phyloP scores from a whole-genome alignment of 306 rosid species.

The Begonia masoniana region DNA sequence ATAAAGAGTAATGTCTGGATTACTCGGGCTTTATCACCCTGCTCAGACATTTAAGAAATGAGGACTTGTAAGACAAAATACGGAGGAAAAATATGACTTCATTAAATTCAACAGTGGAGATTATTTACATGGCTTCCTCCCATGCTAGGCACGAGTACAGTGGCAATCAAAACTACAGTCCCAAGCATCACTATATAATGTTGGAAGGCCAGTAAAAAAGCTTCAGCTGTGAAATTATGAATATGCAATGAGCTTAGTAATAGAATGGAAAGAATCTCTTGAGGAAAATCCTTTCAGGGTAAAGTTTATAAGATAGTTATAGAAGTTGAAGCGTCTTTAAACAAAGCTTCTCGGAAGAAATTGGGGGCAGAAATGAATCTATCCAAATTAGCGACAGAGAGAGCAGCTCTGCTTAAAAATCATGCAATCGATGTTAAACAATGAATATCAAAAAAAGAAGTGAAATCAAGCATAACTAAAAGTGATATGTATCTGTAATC shows the following conservation, averaged over 20 bases:
- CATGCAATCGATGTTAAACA: too few relatives aligned
- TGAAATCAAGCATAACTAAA: too few relatives aligned
- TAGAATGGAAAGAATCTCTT: background rate
- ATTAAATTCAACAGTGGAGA: background rate
- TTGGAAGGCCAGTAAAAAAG: constrained; percentile 66
- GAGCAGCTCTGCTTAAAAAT: too few relatives aligned
- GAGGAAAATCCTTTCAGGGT: too few relatives aligned
- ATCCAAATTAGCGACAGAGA: too few relatives aligned
- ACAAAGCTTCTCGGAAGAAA: too few relatives aligned
- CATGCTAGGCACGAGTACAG: constrained; percentile 63
- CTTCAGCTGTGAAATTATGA: constrained; percentile 41
- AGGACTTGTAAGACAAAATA: too few relatives aligned
- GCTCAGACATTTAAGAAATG: constrained; percentile 6
- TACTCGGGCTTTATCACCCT: constrained; percentile 93
- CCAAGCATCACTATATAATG: constrained; percentile 98
- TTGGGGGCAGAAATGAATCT: too few relatives aligned
- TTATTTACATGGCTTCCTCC: constrained; percentile 78
- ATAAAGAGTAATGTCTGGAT: constrained; percentile 71
- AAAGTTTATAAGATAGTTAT: too few relatives aligned
- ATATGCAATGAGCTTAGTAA: constrained; percentile 8
- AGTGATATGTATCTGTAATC: too few relatives aligned
- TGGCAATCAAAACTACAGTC: constrained; percentile 65
- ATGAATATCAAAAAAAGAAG: too few relatives aligned
- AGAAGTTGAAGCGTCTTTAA: too few relatives aligned
- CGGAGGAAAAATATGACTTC: background rate